A percentile compares a stretch with the other conserved stretches of the same genome.
phyloP scores from a whole-genome alignment of 2,329 filamentous ascomycete species.

The Fusarium abutilonis region DNA sequence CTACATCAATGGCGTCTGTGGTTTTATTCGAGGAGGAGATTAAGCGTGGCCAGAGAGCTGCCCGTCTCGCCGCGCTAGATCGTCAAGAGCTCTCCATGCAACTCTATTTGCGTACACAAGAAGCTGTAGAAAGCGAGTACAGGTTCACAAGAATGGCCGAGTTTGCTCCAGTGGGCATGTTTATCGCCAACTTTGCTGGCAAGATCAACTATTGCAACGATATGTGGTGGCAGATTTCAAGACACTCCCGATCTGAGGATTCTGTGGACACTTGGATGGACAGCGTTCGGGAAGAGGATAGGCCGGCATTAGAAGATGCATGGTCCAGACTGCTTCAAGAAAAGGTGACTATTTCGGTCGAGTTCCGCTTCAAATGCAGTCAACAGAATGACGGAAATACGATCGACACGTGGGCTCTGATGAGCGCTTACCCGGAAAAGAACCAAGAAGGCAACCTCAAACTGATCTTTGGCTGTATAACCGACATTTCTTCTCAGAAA shows the following conservation, averaged over 20 bases:
- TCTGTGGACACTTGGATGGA: conserved; percentile 76
- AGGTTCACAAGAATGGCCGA: conserved; percentile 87
- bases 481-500: conserved; percentile 87
- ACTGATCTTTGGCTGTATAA: conserved; percentile 82
- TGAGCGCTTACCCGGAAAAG: conserved; percentile 80
- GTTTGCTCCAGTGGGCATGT: conserved; percentile 84
- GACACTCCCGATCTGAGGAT: conserved; percentile 67
- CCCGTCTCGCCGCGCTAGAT: conserved; percentile 78
- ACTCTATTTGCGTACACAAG: conserved; percentile 70
- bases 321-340: conserved; percentile 72
- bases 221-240: conserved; percentile 77
- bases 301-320: conserved; percentile 63
- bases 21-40: conserved; percentile 88
- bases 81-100: conserved; percentile 81
- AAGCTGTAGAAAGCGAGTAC: conserved; percentile 74
- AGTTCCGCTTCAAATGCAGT: conserved; percentile 78
- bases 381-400: conserved; percentile 69
- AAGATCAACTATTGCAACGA: conserved; percentile 84
- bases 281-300: conserved; percentile 74
- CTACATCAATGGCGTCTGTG: conserved; percentile 82
- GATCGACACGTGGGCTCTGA: conserved; percentile 78
- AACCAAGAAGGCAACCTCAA: conserved; percentile 71
- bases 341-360: conserved; percentile 72
- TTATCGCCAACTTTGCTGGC: conserved; percentile 78
- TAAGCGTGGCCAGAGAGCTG: conserved; percentile 75